These are phyloP conservation scores for Candida neerlandica DNA, from an alignment of 1,139 yeast species.

Conservation along the genomic window DNA sequence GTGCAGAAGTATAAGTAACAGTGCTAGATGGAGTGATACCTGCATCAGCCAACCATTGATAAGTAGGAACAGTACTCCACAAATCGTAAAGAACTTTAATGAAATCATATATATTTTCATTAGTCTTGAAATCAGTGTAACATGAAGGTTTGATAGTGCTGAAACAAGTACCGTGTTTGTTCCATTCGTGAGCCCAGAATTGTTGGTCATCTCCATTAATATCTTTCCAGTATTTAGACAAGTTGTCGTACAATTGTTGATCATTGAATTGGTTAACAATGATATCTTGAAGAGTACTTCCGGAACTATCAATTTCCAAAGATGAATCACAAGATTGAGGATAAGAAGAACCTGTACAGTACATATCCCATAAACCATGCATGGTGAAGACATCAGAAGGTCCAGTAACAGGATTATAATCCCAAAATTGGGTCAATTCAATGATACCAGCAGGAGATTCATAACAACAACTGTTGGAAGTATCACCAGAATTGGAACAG, in stretches of 20 bases:
- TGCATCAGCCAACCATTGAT: constrained; percentile 59
- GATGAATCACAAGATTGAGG: constrained; percentile 67
- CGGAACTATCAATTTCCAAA: constrained; percentile 43
- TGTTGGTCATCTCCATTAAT: constrained; percentile 68
- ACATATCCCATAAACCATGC: constrained; percentile 53
- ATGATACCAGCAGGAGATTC: constrained; percentile 81
- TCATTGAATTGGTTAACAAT: constrained; percentile 52
- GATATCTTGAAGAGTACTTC: constrained; percentile 50
- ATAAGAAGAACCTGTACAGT: constrained; percentile 43
- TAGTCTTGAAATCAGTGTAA: constrained; percentile 35
- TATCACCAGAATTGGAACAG: constrained; percentile 46
- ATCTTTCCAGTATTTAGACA: constrained; percentile 75
- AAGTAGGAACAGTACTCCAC: constrained; percentile 69
- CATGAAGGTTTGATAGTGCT: constrained; percentile 75
- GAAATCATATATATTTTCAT: constrained; percentile 76
- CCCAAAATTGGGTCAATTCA: constrained; percentile 93
- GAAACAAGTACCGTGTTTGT: constrained; percentile 93
- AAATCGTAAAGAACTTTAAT: constrained; percentile 65
- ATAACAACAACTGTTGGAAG: constrained; percentile 65
- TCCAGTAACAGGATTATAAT: constrained; percentile 81
- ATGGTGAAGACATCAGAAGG: constrained; percentile 80
- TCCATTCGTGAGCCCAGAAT: constrained; percentile 90
- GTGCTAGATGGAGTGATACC: constrained; percentile 69
- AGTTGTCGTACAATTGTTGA: constrained; percentile 52
- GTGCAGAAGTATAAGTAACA: constrained; percentile 61